Base-by-base conservation (phyloP, 2,329 filamentous ascomycete genomes). In the Claviceps spartinae region DNA sequence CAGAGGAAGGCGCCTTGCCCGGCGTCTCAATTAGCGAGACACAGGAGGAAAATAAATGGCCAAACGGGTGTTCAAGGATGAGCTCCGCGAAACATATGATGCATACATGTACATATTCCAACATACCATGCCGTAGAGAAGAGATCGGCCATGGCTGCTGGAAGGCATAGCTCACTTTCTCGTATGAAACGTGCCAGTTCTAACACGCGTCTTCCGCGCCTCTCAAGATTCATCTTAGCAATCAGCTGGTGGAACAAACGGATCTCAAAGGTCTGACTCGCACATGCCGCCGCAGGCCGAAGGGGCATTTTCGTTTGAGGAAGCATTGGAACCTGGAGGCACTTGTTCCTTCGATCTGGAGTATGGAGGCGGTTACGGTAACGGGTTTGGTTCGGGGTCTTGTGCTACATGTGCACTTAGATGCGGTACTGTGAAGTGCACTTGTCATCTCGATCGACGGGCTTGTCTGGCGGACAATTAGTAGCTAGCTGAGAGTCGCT, bases 11-110 rank as follows among this genome's bases (percentile, higher is more conserved):
- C 44, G 38, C 49, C 37, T 41, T 24, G 40, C 34, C 42, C 44
- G 49, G 37, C 53, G 53, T 54, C 53, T 52, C 53, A 54, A 44
- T 54, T 54, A 49, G 53, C 53, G 53, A 54, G 50, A 42, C 36
- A 38, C 24, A 42, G 42, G 37, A 50, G 38, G 38, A 46, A 22
- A 47, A 42, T 34, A 42, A 48, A 51, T 47, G 42, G 36, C 8
- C 34, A n/a, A 34, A 37, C 30, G 20, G 48, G 9, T 14, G 36
- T 20, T 14, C 13, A 18, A 16, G 30, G 30, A 30, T 26, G 9
- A 26, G 14, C 37, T 47, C 18, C 45, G 30, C 16, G n/a, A 47
- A 47, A 47, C 38, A 20, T 11, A 26, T 5, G 22, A 44, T 43
- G 42, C n/a, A 43, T 22, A 44, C 22, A 14, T 44, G 30, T 34